A percentile compares a stretch with the other conserved stretches of the same genome.
phyloP scores from a whole-genome alignment of 176 grass and related monocot genomes.

The Musa acuminata region DNA sequence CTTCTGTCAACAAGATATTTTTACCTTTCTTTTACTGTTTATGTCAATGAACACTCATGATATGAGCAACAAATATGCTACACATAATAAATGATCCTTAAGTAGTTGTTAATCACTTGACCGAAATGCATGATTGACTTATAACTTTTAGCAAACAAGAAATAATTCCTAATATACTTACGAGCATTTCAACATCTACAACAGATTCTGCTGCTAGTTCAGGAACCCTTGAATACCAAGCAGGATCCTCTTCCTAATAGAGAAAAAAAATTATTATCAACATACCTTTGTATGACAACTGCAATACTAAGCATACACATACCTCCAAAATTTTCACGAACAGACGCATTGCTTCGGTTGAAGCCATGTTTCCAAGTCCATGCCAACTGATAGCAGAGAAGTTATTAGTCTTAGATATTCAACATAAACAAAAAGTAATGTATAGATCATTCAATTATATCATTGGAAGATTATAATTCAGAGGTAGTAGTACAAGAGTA shows the following conservation, averaged over 20 bases:
- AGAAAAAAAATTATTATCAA: slow-evolving; percentile 10
- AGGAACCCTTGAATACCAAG: slow-evolving; percentile 77
- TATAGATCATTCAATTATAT: not conserved
- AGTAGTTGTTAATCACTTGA: too few species aligned
- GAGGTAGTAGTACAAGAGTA: not conserved
- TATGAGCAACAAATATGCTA: too few species aligned
- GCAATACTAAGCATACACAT: slow-evolving; percentile 11
- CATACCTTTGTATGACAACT: slow-evolving; percentile 12
- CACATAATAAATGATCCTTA: too few species aligned
- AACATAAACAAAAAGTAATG: not conserved
- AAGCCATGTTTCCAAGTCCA: slow-evolving; percentile 79
- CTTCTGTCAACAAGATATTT: too few species aligned
- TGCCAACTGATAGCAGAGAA: slow-evolving; percentile 59
- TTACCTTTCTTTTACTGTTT: too few species aligned
- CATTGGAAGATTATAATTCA: not conserved
- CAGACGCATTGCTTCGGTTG: slow-evolving; percentile 87
- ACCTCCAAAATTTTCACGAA: slow-evolving; percentile 99
- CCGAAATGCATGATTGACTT: too few species aligned
- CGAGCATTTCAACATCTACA: slow-evolving; percentile 84
- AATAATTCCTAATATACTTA: slow-evolving; percentile 30
- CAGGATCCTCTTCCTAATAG: slow-evolving; percentile 94
- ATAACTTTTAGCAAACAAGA: too few species aligned
- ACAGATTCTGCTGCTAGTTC: slow-evolving; percentile 56
- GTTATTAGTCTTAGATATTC: not conserved
- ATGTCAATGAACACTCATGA: too few species aligned